Evolutionary conservation across 768 basidiomycete species (phyloP), one percentile per base, ranked within the genome.

Genomic region (Mycena latifolia): DNA sequence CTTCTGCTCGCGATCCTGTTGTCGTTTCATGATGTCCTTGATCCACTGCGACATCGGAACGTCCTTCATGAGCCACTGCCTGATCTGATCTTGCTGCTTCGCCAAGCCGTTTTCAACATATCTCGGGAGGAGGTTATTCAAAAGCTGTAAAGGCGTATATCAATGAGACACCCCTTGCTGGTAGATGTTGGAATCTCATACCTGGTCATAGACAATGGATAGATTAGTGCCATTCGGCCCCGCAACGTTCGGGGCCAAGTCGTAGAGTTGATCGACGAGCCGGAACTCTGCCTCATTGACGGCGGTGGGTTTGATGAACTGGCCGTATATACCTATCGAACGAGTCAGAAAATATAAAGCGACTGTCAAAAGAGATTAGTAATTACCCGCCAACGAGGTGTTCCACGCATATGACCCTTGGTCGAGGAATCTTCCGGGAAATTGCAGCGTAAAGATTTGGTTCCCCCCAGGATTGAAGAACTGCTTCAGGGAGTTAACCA

Each of bases 211-310:
- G 2, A 76, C 70, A n/a, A 74, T 64, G 8, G 75, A 75, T 1
- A 76, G 61, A 53, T 74, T 72, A 24, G 66, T 66, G 1, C 75
- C 74, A 46, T 73, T 76, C 24, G 74, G 73, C 17, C 74, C 75
- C 0, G 43, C 69, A 6, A 76, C 71, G 27, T 73, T 69, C 9
- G 61, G 48, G 6, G 61, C 64, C 15, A 74, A 48, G 53, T 76
- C 73, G 57, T 73, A 75, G 5, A 76, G 65, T 60, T 76, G 73
- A 48, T 76, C 75, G 3, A 72, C 73, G 15, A 76, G 71, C 7
- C 74, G 56, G 52, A 76, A 76, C 47, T 76, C 75, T 47, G 71
- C 66, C 59, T 76, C 74, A 59, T 74, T 76, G 33, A 76, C 75
- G 1, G 65, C 73, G 1, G 70, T 71, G 3, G 75, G 75, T 60